These are phyloP conservation scores for Stagonosporopsis chrysanthemi DNA, from an alignment of 2,329 filamentous ascomycete genomes.

Conservation along the genomic window DNA sequence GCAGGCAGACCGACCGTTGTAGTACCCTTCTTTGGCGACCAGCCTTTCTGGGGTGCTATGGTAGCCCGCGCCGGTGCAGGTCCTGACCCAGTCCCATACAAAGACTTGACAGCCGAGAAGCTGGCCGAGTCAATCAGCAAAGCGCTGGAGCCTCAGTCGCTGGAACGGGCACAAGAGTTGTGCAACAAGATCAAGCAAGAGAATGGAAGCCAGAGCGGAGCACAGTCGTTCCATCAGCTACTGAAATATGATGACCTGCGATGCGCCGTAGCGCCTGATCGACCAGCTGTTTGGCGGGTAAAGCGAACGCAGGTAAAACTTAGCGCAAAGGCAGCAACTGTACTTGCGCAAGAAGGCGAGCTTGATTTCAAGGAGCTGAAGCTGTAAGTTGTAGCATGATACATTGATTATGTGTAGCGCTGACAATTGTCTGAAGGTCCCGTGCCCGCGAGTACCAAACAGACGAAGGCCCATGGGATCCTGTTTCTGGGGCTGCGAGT, in stretches of 20 bases:
- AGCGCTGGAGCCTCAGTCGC: conserved; percentile 47
- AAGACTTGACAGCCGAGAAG: conserved; percentile 50
- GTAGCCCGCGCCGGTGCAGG: conserved; percentile 51
- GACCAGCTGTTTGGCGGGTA: conserved; percentile 50
- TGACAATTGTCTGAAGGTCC: conserved; percentile 34
- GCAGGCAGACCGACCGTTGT: conserved; percentile 81
- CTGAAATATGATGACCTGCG: conserved; percentile 49
- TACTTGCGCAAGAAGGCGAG: conserved; percentile 48
- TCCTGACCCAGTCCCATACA: conserved; percentile 50
- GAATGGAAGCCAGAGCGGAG: conserved; percentile 47
- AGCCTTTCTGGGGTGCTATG: conserved; percentile 54
- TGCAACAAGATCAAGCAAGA: conserved; percentile 49
- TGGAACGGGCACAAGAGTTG: conserved; percentile 48
- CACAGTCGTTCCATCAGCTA: conserved; percentile 50
- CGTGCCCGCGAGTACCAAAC: conserved; percentile 50
- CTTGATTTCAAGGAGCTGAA: conserved; percentile 49
- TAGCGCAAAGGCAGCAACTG: conserved; percentile 49
- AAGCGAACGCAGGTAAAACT: conserved; percentile 48
- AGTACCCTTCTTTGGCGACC: conserved; percentile 74
- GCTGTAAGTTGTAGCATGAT: conserved; percentile 36
- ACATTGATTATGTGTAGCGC: not conserved
- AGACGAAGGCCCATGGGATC: conserved; percentile 52
- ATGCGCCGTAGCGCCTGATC: conserved; percentile 43
- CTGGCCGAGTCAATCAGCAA: conserved; percentile 49
- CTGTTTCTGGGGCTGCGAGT: conserved; percentile 64